These are phyloP conservation scores for Suillus subalutaceus DNA, from an alignment of 768 basidiomycete species.

Conservation along the genomic window DNA sequence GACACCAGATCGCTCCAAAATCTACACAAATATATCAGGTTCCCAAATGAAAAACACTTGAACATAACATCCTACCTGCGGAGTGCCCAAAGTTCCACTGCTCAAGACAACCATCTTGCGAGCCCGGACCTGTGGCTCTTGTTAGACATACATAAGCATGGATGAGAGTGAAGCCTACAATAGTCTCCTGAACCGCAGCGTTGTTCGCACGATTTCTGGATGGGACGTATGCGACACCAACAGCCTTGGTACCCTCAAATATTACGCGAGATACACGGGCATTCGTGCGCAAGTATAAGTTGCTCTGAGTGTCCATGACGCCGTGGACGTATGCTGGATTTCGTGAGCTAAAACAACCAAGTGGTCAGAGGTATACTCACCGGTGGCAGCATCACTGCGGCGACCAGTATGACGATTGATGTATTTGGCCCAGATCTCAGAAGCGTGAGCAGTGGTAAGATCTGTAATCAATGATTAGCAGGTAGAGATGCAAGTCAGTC, in stretches of 20 bases:
- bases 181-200: conserved; percentile 58
- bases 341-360: neutral
- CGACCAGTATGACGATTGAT: conserved; percentile 75
- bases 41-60: neutral
- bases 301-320: conserved; percentile 68
- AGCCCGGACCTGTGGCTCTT: conserved; percentile 43
- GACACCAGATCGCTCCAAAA: conserved; percentile 74
- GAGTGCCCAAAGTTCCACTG: conserved; percentile 69
- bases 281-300: conserved; percentile 68
- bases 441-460: conserved; percentile 58
- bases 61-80: conserved; percentile 38
- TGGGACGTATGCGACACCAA: conserved; percentile 72
- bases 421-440: conserved; percentile 79
- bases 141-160: conserved; percentile 6
- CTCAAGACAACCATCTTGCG: conserved; percentile 69
- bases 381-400: conserved; percentile 72
- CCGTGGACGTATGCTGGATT: conserved; percentile 64
- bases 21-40: conserved; percentile 34
- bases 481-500: neutral
- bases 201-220: conserved; percentile 58
- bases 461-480: conserved; percentile 37
- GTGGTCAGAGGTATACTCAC: conserved; percentile 32
- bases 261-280: conserved; percentile 70
- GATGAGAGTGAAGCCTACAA: conserved; percentile 34
- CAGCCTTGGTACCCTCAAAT: conserved; percentile 72